Percentiles rank a stretch among this genome's conserved stretches.
Conservation (phyloP, 2,329 filamentous ascomycete genomes). For the Colletotrichum navitas region DNA sequence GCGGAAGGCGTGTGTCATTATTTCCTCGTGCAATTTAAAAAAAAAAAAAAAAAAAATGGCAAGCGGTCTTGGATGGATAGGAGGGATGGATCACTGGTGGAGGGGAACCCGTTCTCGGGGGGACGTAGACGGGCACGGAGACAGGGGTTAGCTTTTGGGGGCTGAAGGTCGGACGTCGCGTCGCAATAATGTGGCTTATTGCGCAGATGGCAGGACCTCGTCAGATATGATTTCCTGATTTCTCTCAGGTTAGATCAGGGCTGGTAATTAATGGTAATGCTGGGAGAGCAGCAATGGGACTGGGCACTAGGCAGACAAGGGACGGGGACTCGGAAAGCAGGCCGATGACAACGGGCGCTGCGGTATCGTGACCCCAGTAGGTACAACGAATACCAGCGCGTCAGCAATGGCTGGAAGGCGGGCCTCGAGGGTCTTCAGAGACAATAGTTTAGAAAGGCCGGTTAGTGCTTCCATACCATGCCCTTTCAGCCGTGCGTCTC, state of each 20-base stretch:
- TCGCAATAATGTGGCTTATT: slow-evolving; percentile 36
- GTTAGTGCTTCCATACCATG: slow-evolving; percentile 20
- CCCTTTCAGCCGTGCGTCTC: slow-evolving; percentile 18
- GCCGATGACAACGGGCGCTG: slow-evolving; percentile 24
- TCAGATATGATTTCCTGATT: neutral
- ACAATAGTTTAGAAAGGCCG: slow-evolving; percentile 13
- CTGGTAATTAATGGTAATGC: neutral
- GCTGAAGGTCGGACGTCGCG: slow-evolving; percentile 37
- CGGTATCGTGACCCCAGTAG: slow-evolving; percentile 6
- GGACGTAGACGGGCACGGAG: slow-evolving; percentile 1
- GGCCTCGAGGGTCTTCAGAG: slow-evolving; percentile 4
- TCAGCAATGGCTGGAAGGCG: neutral
- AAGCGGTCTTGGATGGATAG: neutral
- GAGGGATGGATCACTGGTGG: slow-evolving; percentile 4
- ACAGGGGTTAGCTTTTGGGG: slow-evolving; percentile 21
- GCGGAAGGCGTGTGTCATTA: neutral
- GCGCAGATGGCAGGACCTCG: slow-evolving; percentile 31
- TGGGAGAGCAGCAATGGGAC: slow-evolving; percentile 2
- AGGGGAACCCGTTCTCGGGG: slow-evolving; percentile 21
- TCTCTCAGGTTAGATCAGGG: neutral
- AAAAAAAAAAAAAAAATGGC: slow-evolving; percentile 16
- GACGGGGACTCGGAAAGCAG: slow-evolving; percentile 18
- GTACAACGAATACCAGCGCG: neutral
- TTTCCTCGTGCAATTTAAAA: neutral
- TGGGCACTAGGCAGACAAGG: slow-evolving; percentile 12